Percentiles rank a stretch among this genome's conserved stretches.
phyloP scores from a whole-genome alignment of 805 yeast species.

The Suhomyces faveliae region DNA sequence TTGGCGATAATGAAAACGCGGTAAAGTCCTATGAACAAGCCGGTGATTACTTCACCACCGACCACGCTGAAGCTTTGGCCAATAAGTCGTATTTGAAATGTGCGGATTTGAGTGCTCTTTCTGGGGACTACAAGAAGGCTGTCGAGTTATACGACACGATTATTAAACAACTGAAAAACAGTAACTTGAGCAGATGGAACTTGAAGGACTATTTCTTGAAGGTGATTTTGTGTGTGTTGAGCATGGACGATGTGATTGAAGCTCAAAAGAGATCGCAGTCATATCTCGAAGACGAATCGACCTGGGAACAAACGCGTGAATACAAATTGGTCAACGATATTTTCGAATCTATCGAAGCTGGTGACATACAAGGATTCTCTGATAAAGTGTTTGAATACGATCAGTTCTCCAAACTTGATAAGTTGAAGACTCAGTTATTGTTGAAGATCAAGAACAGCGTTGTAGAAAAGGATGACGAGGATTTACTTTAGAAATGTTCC shows the following conservation, averaged over 20 bases:
- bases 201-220: slow-evolving; percentile 89
- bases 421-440: slow-evolving; percentile 82
- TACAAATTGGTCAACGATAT: slow-evolving; percentile 63
- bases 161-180: slow-evolving; percentile 72
- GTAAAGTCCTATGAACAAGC: slow-evolving; percentile 82
- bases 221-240: slow-evolving; percentile 77
- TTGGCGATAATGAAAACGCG: slow-evolving; percentile 68
- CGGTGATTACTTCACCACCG: slow-evolving; percentile 93
- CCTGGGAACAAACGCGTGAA: slow-evolving; percentile 76
- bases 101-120: slow-evolving; percentile 77
- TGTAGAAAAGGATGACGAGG: slow-evolving; percentile 68
- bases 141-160: slow-evolving; percentile 74
- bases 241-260: slow-evolving; percentile 83
- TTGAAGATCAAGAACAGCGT: slow-evolving; percentile 76
- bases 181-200: slow-evolving; percentile 81
- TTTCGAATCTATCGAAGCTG: slow-evolving; percentile 71
- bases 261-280: slow-evolving; percentile 70
- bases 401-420: slow-evolving; percentile 84
- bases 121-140: slow-evolving; percentile 73
- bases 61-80: slow-evolving; percentile 87
- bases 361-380: slow-evolving; percentile 75
- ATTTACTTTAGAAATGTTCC: slow-evolving; percentile 40
- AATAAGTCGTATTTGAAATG: slow-evolving; percentile 85
- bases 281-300: slow-evolving; percentile 68
- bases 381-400: slow-evolving; percentile 79